Percentiles rank a stretch among this genome's conserved stretches.
phyloP scores from a whole-genome alignment of 208 protist genomes.

The Herpetomonas muscarum region DNA sequence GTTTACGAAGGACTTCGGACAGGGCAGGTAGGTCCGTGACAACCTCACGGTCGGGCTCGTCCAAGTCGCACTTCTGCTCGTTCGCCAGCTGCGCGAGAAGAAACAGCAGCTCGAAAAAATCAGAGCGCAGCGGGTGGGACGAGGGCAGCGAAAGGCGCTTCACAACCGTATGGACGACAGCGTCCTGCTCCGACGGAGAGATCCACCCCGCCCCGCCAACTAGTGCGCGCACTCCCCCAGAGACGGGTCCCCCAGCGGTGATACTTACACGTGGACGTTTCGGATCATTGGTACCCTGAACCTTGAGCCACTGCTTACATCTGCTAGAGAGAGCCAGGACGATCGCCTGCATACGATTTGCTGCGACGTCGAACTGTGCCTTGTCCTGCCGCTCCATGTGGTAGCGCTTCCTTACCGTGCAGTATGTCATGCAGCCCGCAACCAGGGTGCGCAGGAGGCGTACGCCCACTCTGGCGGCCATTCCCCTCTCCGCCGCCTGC shows the following conservation, averaged over 20 bases:
- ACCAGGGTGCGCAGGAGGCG: slow-evolving; percentile 17
- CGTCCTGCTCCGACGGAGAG: slow-evolving; percentile 17
- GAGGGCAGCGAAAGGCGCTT: slow-evolving; percentile 15
- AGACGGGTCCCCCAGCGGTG: not conserved
- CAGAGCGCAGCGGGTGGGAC: slow-evolving; percentile 11
- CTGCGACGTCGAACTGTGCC: slow-evolving; percentile 22
- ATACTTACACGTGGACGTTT: not conserved
- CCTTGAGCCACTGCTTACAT: slow-evolving; percentile 1
- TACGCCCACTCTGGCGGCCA: slow-evolving; percentile 39
- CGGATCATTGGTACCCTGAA: not conserved
- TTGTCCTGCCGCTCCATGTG: slow-evolving; percentile 25
- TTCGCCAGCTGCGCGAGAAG: slow-evolving; percentile 42
- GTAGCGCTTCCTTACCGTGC: slow-evolving; percentile 22
- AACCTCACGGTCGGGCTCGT: slow-evolving; percentile 13
- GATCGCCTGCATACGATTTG: slow-evolving; percentile 24
- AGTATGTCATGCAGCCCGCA: slow-evolving; percentile 24
- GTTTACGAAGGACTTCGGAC: slow-evolving; percentile 6
- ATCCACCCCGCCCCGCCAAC: slow-evolving; percentile 26
- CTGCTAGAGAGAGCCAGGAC: not conserved
- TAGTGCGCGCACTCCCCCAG: not conserved
- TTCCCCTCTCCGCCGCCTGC: slow-evolving; percentile 26
- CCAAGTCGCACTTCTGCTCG: slow-evolving; percentile 24
- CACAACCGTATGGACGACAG: slow-evolving; percentile 25
- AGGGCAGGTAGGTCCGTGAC: slow-evolving; percentile 46
- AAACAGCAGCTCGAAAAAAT: slow-evolving; percentile 50